phyloP scores from a whole-genome alignment of 169 alveolate genomes.

The Cryptosporidium ryanae region DNA sequence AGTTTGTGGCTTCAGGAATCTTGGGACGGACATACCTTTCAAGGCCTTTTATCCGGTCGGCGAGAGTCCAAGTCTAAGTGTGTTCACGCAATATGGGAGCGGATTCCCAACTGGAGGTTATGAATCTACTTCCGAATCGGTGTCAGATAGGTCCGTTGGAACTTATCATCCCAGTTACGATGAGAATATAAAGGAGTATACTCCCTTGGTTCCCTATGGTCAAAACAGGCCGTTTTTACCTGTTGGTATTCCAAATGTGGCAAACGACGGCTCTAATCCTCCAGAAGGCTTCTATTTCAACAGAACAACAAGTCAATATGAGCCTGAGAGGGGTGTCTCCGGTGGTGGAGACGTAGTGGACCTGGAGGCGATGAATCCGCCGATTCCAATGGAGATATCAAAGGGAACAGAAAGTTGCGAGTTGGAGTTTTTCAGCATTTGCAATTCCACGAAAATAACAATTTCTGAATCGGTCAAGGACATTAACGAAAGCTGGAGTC shows the following conservation, averaged over 20 bases:
- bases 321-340: neutral
- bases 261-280: neutral
- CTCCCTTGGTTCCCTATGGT: constrained; percentile 45
- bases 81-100: constrained; percentile 41
- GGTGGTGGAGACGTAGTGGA: neutral
- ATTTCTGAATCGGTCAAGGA: neutral
- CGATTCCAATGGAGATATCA: constrained; percentile 7
- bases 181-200: constrained; percentile 4
- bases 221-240: constrained; percentile 36
- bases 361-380: neutral
- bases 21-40: neutral
- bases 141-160: neutral
- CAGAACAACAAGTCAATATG: constrained; percentile 52
- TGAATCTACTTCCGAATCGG: constrained; percentile 12
- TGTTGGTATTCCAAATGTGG: constrained; percentile 43
- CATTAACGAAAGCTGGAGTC: constrained; percentile 12
- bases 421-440: constrained; percentile 18
- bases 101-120: constrained; percentile 57
- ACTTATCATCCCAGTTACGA: constrained; percentile 20
- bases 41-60: constrained; percentile 26
- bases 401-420: constrained; percentile 28
- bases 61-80: neutral
- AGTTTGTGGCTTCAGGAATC: constrained; percentile 28
- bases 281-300: constrained; percentile 37
- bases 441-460: constrained; percentile 37